A percentile compares a stretch with the other conserved stretches of the same genome.
Conservation (phyloP, 2,329 filamentous ascomycete genomes). For the Diaporthe sp. region DNA sequence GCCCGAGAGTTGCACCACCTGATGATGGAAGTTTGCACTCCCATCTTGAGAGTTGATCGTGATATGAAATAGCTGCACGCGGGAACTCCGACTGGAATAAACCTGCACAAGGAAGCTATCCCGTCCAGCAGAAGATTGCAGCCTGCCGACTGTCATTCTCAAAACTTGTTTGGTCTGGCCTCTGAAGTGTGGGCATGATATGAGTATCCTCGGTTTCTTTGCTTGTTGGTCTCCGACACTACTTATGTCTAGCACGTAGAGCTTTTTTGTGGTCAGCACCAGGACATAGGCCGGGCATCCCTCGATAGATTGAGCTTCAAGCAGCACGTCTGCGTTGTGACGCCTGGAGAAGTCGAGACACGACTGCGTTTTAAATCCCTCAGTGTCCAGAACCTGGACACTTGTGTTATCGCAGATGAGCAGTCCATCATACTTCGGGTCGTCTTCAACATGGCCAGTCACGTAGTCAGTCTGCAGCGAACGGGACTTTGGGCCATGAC, state of each 20-base stretch:
- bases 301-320: conserved; percentile 67
- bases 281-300: conserved; percentile 63
- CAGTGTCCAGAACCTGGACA: conserved; percentile 35
- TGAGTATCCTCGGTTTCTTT: conserved; percentile 46
- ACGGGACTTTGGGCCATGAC: not conserved
- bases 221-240: conserved; percentile 26
- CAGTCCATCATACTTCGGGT: conserved; percentile 28
- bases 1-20: conserved; percentile 42
- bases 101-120: conserved; percentile 49
- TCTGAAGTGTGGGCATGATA: conserved; percentile 60
- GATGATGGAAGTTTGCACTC: conserved; percentile 53
- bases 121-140: conserved; percentile 6
- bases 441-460: not conserved
- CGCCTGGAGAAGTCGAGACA: conserved; percentile 43
- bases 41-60: conserved; percentile 40
- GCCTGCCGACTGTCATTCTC: conserved; percentile 50
- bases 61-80: conserved; percentile 54
- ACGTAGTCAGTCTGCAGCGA: conserved; percentile 21
- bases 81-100: conserved; percentile 48
- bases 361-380: conserved; percentile 23
- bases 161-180: conserved; percentile 53
- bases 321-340: conserved; percentile 56
- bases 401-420: conserved; percentile 35
- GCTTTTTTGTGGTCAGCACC: conserved; percentile 66
- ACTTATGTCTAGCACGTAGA: conserved; percentile 62